Percentiles rank a stretch among this genome's conserved stretches.
phyloP scores from a whole-genome alignment of 306 rosid species.

The Mucuna pruriens region DNA sequence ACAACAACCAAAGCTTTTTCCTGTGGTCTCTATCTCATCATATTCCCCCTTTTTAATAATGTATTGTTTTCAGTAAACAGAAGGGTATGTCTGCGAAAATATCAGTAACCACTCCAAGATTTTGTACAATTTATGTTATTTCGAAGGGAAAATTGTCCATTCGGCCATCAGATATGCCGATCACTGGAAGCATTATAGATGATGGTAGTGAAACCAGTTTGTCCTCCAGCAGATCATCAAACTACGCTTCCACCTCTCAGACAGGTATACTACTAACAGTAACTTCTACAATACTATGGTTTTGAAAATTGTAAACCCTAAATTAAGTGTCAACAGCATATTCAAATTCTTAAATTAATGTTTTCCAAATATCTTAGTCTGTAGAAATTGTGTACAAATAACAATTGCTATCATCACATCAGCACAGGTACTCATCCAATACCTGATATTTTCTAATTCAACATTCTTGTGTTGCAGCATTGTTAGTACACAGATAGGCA shows the following conservation, averaged over 20 bases:
- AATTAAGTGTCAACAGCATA: not conserved
- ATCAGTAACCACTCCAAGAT: constrained; percentile 71
- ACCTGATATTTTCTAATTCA: not conserved
- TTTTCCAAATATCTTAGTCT: not conserved
- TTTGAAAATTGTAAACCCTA: not conserved
- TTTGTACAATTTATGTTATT: constrained; percentile 79
- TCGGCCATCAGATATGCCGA: constrained; percentile 61
- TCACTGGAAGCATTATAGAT: constrained; percentile 53
- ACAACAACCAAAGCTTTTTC: not conserved
- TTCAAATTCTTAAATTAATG: constrained; percentile 4
- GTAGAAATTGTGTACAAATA: not conserved
- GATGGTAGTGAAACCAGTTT: constrained; percentile 63
- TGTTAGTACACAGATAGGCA: not conserved
- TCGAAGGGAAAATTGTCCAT: constrained; percentile 79
- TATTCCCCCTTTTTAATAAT: constrained; percentile 23
- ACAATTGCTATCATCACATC: constrained; percentile 11
- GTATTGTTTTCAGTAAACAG: constrained; percentile 59
- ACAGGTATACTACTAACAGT: constrained; percentile 58
- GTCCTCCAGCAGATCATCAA: constrained; percentile 64
- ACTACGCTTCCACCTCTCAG: constrained; percentile 57
- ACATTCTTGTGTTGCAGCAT: constrained; percentile 9
- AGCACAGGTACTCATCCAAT: not conserved
- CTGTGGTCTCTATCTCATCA: constrained; percentile 22
- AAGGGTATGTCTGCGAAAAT: constrained; percentile 71
- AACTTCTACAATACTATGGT: constrained; percentile 33